A percentile compares a stretch with the other conserved stretches of the same genome.
Evolutionary conservation across 306 rosid genomes (phyloP).

Genomic region (Echinosophora koreensis): DNA sequence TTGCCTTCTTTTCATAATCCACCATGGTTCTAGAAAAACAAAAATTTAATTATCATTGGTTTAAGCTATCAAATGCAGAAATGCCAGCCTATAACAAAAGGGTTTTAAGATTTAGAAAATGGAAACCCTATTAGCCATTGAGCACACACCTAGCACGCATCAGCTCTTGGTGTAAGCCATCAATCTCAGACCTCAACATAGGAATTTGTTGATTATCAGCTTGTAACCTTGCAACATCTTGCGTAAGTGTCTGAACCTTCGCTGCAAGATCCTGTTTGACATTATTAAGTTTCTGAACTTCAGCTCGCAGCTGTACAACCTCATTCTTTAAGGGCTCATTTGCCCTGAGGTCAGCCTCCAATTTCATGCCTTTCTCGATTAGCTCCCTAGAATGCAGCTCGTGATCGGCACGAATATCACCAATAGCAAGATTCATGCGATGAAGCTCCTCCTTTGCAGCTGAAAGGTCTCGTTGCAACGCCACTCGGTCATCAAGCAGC

Average conservation of each 20-base stretch:
- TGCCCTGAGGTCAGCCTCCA: constrained; percentile 81
- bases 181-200: constrained; percentile 67
- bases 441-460: constrained; percentile 83
- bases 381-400: constrained; percentile 79
- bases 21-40: constrained; percentile 59
- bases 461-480: constrained; percentile 72
- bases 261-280: constrained; percentile 70
- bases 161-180: constrained; percentile 80
- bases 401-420: constrained; percentile 73
- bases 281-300: constrained; percentile 72
- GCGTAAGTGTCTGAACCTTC: constrained; percentile 70
- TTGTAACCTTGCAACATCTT: constrained; percentile 71
- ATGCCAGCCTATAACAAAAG: neutral
- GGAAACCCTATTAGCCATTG: constrained; percentile 24
- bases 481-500: constrained; percentile 73
- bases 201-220: constrained; percentile 81
- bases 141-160: constrained; percentile 78
- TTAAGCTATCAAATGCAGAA: constrained; percentile 4
- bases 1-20: constrained; percentile 89
- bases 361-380: constrained; percentile 69
- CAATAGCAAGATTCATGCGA: constrained; percentile 76
- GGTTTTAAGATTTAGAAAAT: constrained; percentile 33
- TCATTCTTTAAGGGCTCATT: constrained; percentile 79
- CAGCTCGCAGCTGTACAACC: constrained; percentile 68
- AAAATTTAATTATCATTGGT: constrained; percentile 27